These are phyloP conservation scores for Suillus paluster DNA, from an alignment of 768 basidiomycete genomes.

Conservation along the genomic window DNA sequence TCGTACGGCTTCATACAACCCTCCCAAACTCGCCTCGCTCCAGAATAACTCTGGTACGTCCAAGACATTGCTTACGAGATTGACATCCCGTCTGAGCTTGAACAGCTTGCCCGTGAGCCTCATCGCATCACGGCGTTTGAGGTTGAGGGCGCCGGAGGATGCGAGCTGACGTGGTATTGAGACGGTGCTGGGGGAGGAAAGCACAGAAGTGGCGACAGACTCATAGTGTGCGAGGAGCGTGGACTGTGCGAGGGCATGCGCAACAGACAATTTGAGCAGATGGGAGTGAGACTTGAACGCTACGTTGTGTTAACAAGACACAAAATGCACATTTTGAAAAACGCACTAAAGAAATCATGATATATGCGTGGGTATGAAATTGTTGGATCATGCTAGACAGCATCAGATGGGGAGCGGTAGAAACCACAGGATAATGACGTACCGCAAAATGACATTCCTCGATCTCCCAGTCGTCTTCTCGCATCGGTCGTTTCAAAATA, in stretches of 20 bases:
- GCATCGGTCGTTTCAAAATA: conserved; percentile 61
- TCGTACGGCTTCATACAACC: conserved; percentile 88
- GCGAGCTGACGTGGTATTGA: conserved; percentile 88
- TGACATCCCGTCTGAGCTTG: conserved; percentile 87
- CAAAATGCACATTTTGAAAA: not conserved
- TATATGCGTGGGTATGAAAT: conserved; percentile 91
- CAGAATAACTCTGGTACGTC: conserved; percentile 95
- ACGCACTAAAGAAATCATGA: conserved; percentile 94
- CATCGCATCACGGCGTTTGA: conserved; percentile 82
- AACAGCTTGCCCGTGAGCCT: conserved; percentile 86
- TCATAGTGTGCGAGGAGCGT: conserved; percentile 92
- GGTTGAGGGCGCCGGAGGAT: conserved; percentile 69
- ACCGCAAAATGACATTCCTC: conserved; percentile 93
- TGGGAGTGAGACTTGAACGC: conserved; percentile 93
- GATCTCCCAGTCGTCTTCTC: conserved; percentile 83
- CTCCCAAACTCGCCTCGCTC: conserved; percentile 89
- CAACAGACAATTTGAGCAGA: conserved; percentile 88
- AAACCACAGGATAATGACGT: conserved; percentile 30
- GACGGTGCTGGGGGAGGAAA: conserved; percentile 76
- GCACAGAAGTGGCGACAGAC: conserved; percentile 71
- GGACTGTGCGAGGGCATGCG: conserved; percentile 93
- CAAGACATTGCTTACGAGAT: conserved; percentile 89
- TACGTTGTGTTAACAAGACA: conserved; percentile 31
- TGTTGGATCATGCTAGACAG: conserved; percentile 74
- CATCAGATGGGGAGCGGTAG: conserved; percentile 9